A percentile compares a stretch with the other conserved stretches of the same genome.
Evolutionary conservation across 768 basidiomycete species (phyloP).

Genomic region (Mycena galopus): DNA sequence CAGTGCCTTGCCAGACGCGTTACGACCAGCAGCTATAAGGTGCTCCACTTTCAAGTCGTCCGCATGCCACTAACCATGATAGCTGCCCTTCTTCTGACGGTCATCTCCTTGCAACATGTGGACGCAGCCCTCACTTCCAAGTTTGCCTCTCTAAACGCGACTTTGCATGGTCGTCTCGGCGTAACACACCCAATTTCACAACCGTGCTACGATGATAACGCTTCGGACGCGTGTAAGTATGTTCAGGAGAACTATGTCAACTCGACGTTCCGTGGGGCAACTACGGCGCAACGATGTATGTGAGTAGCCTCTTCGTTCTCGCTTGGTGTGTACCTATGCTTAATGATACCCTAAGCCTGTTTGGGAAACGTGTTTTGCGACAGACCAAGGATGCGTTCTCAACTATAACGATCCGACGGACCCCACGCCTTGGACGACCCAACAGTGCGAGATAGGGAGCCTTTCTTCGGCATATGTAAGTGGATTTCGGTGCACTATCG

Average conservation of each 20-base stretch:
- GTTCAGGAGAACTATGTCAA: constrained; percentile 21
- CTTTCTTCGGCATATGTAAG: constrained; percentile 27
- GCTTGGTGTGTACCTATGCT: constrained; percentile 10
- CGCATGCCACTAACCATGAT: constrained; percentile 14
- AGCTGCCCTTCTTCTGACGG: constrained; percentile 18
- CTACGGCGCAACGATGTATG: constrained; percentile 24
- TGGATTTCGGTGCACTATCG: constrained; percentile 8
- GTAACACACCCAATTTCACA: constrained; percentile 21
- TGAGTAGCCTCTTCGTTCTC: constrained; percentile 4
- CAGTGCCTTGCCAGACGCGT: not conserved
- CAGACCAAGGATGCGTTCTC: constrained; percentile 22
- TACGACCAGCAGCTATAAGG: constrained; percentile 8
- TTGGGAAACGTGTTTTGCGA: constrained; percentile 23
- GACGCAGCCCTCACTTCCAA: constrained; percentile 6
- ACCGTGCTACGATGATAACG: constrained; percentile 18
- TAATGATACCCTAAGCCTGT: constrained; percentile 20
- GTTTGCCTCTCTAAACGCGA: constrained; percentile 20
- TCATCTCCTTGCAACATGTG: constrained; percentile 12
- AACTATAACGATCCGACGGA: constrained; percentile 22
- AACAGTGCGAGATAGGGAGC: constrained; percentile 20
- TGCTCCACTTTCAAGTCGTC: not conserved
- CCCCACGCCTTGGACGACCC: constrained; percentile 24
- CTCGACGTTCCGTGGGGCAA: constrained; percentile 14
- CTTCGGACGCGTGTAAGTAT: constrained; percentile 19
- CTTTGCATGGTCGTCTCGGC: constrained; percentile 21